Evolutionary conservation across 2,329 filamentous ascomycete genomes (phyloP), one percentile per base, ranked within the genome.

Genomic region (Chaetomium strumarium): DNA sequence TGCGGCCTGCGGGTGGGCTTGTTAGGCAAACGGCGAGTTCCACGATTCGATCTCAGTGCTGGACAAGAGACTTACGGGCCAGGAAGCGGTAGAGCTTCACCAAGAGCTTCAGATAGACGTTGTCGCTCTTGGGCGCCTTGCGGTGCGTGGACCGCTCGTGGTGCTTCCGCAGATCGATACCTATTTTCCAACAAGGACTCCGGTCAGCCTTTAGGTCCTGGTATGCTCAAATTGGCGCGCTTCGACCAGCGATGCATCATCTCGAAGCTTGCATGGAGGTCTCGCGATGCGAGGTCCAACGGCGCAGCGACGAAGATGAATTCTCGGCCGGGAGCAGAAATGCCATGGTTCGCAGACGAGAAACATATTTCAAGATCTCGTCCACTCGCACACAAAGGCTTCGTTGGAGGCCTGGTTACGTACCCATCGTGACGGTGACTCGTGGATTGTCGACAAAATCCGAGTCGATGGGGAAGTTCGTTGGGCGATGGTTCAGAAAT

Each of bases 71-170:
- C 86, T 77, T 89, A 95, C 90, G 89, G 70, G 90, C 85, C 74
- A 96, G 79, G 84, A 96, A 96, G 81, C 89, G 88, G 83, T 96
- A 96, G 51, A 96, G 87, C 86, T 96, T 96, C 76, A 96, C 91
- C 73, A 97, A 81, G 73, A 96, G 84, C 83, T 92, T 92, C 67
- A 96, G 81, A 78, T 96, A 96, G 70, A 92, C 89, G 83, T 96
- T 96, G 80, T 95, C 88, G 80, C 88, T 95, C 88, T 96, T 96
- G 71, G 91, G 89, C 66, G 89, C 90, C 83, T 88, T 90, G 76
- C 90, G 89, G 82, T 96, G 90, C 63, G 81, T 84, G 71, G 70
- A 75, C 71, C 80, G 80, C 70, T 83, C 79, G 73, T 86, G 83
- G 75, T 86, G 82, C 66, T 76, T 75, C 73, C 84, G 77, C 68